Evolutionary conservation across 257 asterid genomes (phyloP).

Genomic region (Primulina huaijiensis): DNA sequence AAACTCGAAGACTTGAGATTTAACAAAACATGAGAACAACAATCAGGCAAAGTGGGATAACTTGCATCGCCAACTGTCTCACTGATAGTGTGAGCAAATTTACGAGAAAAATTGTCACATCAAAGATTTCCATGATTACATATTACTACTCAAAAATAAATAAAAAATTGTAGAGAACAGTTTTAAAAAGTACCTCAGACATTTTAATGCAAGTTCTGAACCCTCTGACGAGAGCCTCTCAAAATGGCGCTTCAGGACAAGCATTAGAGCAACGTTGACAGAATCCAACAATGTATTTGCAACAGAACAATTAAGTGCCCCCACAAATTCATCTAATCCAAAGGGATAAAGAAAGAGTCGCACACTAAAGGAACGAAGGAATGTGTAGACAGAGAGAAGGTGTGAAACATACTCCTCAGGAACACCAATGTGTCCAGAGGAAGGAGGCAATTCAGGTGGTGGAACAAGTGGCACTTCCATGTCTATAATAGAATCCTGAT

Average conservation of each 20-base stretch:
- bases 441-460: conserved; percentile 75
- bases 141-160: neutral
- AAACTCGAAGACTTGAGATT: neutral
- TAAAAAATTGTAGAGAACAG: conserved; percentile 1
- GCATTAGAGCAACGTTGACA: conserved; percentile 71
- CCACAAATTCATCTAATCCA: conserved; percentile 84
- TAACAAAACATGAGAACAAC: conserved; percentile 20
- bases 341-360: conserved; percentile 73
- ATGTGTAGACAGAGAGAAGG: conserved; percentile 69
- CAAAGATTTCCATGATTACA: conserved; percentile 9
- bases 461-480: conserved; percentile 52
- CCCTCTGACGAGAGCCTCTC: conserved; percentile 64
- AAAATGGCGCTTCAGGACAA: conserved; percentile 53
- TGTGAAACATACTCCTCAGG: conserved; percentile 62
- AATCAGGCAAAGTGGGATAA: conserved; percentile 8
- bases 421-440: conserved; percentile 72
- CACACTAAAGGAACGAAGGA: conserved; percentile 70
- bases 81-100: conserved; percentile 16
- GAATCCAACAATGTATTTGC: conserved; percentile 80
- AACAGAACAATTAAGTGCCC: conserved; percentile 69
- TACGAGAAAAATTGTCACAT: neutral
- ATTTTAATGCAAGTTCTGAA: conserved; percentile 61
- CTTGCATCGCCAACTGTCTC: neutral
- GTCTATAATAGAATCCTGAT: conserved; percentile 30
- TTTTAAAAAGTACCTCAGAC: conserved; percentile 53